Evolutionary conservation across 1,139 yeast species (phyloP).

Genomic region (Yamadazyma dushanensis): DNA sequence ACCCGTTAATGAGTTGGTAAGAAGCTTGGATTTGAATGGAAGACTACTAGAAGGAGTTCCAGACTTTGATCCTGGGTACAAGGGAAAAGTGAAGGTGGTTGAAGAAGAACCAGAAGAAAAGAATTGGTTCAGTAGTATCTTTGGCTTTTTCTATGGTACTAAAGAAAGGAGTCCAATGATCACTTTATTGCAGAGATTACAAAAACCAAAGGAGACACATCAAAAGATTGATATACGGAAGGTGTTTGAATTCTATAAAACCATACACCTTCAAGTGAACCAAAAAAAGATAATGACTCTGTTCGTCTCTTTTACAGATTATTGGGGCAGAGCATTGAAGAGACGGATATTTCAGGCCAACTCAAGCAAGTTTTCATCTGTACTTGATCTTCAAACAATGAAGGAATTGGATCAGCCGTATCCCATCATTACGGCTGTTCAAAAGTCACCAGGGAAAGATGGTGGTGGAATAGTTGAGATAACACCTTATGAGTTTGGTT

Average conservation of each 20-base stretch:
- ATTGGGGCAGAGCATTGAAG: conserved; percentile 66
- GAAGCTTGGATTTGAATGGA: conserved; percentile 7
- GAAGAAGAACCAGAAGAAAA: not conserved
- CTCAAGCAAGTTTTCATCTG: conserved; percentile 30
- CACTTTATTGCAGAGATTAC: not conserved
- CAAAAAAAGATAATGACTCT: conserved; percentile 54
- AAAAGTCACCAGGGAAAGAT: conserved; percentile 26
- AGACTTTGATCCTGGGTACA: conserved; percentile 33
- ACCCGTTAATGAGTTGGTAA: conserved; percentile 37
- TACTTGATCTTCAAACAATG: conserved; percentile 21
- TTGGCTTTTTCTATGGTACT: not conserved
- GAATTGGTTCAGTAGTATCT: not conserved
- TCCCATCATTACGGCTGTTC: conserved; percentile 41
- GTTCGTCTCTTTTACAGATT: conserved; percentile 60
- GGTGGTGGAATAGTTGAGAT: conserved; percentile 46
- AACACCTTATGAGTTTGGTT: conserved; percentile 69
- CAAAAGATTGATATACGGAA: not conserved
- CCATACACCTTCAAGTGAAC: conserved; percentile 53
- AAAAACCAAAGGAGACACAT: not conserved
- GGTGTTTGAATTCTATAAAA: conserved; percentile 45
- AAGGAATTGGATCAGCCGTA: conserved; percentile 36
- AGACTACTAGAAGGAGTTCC: conserved; percentile 59
- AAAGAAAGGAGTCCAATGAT: conserved; percentile 2
- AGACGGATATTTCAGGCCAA: conserved; percentile 40
- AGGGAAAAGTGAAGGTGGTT: conserved; percentile 1